Base-by-base conservation (phyloP, 345 rosid genomes). In the Hibiscus trionum region DNA sequence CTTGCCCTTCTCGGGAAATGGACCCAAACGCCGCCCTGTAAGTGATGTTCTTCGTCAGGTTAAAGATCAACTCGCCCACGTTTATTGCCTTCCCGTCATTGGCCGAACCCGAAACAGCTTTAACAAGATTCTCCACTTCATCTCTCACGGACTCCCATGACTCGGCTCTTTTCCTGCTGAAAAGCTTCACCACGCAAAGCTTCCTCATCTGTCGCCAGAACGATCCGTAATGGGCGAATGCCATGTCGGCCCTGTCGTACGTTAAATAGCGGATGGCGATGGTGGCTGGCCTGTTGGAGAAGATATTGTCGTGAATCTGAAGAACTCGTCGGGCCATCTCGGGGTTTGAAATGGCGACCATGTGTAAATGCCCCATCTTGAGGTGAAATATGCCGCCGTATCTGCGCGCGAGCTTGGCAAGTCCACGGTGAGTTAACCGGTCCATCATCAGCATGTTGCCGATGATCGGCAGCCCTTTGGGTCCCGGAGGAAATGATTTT, bases 201-300 rank as follows among this genome's bases (percentile, higher is more conserved):
- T 96, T 96, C 1, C 99, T 78, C 99, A 96, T 93, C 86, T 93
- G 98, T 39, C 99, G 77, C 99, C 99, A 93, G 50, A 91, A 93
- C 0, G 99, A 96, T 0, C 99, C 99, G 67, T 91, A 93, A 79
- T 91, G 89, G 5, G 98, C 94, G 19, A 96, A 96, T 26, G 99
- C 99, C 97, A 96, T 89, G 73, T 96, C 96, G 1, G 97, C 91
- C 7, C 97, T 82, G 52, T 88, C 86, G 53, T 96, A 96, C 10
- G 97, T 93, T 16, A 96, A 84, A 74, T 89, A 93, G 52, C 85
- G 78, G 58, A 88, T 89, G 75, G 97, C 97, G 57, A 87, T 80
- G n/a, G 89, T 91, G 57, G 96, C 97, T 0, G 99, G 96, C 0
- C 99, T 77, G 77, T 96, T 96, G 0, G 97, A 93, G 84, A 93